Evolutionary conservation across 495 filamentous ascomycete species (phyloP), one percentile per base, ranked within the genome.

Genomic region (Aspergillus homomorphus): DNA sequence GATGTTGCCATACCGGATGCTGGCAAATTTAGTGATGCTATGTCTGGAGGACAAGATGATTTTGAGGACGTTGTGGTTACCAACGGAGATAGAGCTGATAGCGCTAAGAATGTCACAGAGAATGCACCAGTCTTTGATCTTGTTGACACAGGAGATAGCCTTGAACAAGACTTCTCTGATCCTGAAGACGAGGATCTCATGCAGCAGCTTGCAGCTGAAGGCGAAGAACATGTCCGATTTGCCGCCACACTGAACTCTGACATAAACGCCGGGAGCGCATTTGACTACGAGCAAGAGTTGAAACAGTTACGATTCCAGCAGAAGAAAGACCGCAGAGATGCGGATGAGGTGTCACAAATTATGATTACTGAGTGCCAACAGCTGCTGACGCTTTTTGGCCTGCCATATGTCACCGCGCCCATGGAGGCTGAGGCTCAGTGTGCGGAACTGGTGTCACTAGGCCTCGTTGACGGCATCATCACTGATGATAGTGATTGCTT

Each of bases 351-450:
- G 16, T 91, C 91, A 0, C 87, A 92, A 28, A 84, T 91, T 61
- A 98, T 98, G 94, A 84, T 97, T 44, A 85, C 86, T 2, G 94
- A 98, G 72, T 96, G 92, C 65, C 94, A 98, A 72, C 88, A 94
- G 59, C 79, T 98, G 0, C 84, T 98, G 48, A 80, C 80, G 18
- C 86, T 96, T 42, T 98, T 98, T 69, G 94, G 94, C 16, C 80
- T 98, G 21, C 94, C 94, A 0, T 98, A 97, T 69, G 88, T 98
- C 64, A 98, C 93, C 0, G 94, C 94, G 0, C 94, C 94, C 1
- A 96, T 97, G 94, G 94, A 98, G 82, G 94, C 94, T 8, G 94
- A 98, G 80, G 94, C 94, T 10, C 94, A 98, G 66, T 98, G 94
- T 67, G 94, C 94, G 21, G 89, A 96, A 69, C 82, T 98, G 6